Percentiles rank a stretch among this genome's conserved stretches.
These are phyloP conservation scores for Candida boleticola DNA, from an alignment of 805 yeast species.

Conservation along the genomic window DNA sequence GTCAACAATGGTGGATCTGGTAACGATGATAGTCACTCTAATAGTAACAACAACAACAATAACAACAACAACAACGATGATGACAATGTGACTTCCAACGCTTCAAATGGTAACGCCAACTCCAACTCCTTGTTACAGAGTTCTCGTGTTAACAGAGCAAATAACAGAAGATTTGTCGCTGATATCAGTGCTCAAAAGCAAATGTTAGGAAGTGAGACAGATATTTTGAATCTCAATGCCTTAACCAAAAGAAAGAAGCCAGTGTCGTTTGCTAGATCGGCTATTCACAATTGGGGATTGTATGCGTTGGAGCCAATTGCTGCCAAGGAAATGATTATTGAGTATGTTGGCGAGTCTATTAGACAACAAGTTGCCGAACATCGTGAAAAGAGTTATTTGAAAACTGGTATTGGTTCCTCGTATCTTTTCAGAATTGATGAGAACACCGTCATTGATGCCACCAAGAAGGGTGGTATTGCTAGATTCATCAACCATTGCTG, in stretches of 20 bases:
- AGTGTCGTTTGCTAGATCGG: constrained; percentile 94
- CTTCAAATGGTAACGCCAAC: constrained; percentile 10
- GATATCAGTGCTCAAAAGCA: constrained; percentile 81
- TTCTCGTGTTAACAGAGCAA: constrained; percentile 83
- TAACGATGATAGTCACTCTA: constrained; percentile 5
- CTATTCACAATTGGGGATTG: constrained; percentile 97
- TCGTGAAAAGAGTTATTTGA: constrained; percentile 79
- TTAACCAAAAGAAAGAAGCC: constrained; percentile 88
- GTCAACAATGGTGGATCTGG: background rate
- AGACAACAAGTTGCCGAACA: constrained; percentile 93
- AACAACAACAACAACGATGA: constrained; percentile 13
- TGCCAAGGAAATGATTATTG: constrained; percentile 97
- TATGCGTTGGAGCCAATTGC: constrained; percentile 94
- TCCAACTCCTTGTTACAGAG: constrained; percentile 43
- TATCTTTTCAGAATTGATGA: constrained; percentile 91
- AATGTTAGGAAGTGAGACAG: constrained; percentile 77
- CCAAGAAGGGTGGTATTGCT: constrained; percentile 96
- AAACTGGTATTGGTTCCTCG: constrained; percentile 93
- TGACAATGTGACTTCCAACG: constrained; percentile 16
- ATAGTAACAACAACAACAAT: constrained; percentile 3
- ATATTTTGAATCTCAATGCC: constrained; percentile 78
- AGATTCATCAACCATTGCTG: constrained; percentile 97
- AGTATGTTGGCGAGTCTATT: constrained; percentile 93
- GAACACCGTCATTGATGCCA: constrained; percentile 93
- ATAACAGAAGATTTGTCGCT: constrained; percentile 84